Base-by-base conservation (phyloP, 768 basidiomycete species). In the Chalciporus piperatus region DNA sequence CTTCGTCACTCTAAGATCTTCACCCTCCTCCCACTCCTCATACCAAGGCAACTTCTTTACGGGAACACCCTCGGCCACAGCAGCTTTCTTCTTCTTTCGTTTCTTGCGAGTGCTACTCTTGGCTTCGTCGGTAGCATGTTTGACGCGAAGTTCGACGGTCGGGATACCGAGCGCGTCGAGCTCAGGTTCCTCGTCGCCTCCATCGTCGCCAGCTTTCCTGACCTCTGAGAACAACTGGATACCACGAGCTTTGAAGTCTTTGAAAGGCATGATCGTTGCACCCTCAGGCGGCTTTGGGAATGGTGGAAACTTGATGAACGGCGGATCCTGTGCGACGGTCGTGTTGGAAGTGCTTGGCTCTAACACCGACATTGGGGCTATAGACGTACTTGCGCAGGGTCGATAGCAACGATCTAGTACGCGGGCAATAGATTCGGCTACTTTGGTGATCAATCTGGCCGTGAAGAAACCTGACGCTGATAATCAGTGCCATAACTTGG, bases 21-120 rank as follows among this genome's bases (percentile, higher is more conserved):
- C 87, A 3, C 70, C 72, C 38, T 84, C 80, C 45, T 78, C 78
- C 89, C 89, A 91, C n/a, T 80, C 71, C 52, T 87, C 81, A 71
- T 77, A 87, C 87, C 87, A 91, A 38, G 72, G 71, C 16, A 60
- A 47, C 46, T 64, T 67, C 28, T 65, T 67, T 41, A 53, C 51
- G 2, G 62, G 60, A 16, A 55, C 50, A 12, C 32, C 59, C 17
- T 58, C 59, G 5, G 40, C 39, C 9, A 41, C 58, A 49, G 61
- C 48, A 4, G 59, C 56, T 32, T 66, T 66, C 45, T 67, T 72
- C 51, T 63, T 72, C 63, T 77, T 81, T 60, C 73, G 74, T 61
- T 72, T 81, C 65, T 80, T 74, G 50, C 74, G 76, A 25, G 77
- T 73, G 52, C 77, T 77, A 42, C 79, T 81, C 67, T 83, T 84